Evolutionary conservation across 2,329 filamentous ascomycete species (phyloP).

Genomic region (Neonectria punicea): DNA sequence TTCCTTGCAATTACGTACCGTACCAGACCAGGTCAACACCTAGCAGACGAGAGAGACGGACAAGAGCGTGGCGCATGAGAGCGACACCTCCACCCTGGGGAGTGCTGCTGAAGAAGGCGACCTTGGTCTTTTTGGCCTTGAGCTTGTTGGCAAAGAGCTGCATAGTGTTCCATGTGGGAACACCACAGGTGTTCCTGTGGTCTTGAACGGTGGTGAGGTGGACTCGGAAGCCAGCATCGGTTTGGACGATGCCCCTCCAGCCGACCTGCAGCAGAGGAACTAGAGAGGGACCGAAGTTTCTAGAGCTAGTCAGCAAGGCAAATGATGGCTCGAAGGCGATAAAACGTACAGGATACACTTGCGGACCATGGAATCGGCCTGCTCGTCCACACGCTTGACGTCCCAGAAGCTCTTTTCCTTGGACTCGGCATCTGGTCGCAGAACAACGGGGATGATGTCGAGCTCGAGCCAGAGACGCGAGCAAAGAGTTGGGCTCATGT

Average conservation of each 20-base stretch:
- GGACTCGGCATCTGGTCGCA: slow-evolving; percentile 60
- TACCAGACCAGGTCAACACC: slow-evolving; percentile 80
- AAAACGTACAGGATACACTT: slow-evolving; percentile 77
- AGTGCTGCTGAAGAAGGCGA: slow-evolving; percentile 84
- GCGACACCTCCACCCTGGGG: slow-evolving; percentile 87
- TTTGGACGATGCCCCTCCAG: slow-evolving; percentile 74
- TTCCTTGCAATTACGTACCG: slow-evolving; percentile 51
- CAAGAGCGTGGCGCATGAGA: slow-evolving; percentile 81
- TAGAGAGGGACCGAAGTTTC: slow-evolving; percentile 77
- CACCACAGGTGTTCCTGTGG: slow-evolving; percentile 70
- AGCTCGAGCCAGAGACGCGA: slow-evolving; percentile 80
- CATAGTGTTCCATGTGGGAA: slow-evolving; percentile 72
- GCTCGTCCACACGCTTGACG: slow-evolving; percentile 75
- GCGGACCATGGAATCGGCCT: slow-evolving; percentile 82
- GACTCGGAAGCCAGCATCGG: slow-evolving; percentile 73
- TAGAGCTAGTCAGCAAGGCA: slow-evolving; percentile 43
- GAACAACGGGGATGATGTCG: slow-evolving; percentile 78
- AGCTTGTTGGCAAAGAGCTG: slow-evolving; percentile 71
- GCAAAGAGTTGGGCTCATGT: slow-evolving; percentile 72
- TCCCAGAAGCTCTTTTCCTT: slow-evolving; percentile 60
- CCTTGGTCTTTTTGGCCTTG: slow-evolving; percentile 70
- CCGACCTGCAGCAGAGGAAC: slow-evolving; percentile 76
- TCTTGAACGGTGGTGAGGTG: slow-evolving; percentile 65
- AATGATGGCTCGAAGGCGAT: background rate
- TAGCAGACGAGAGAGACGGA: slow-evolving; percentile 74